Conservation (phyloP, 441 rosid species). For the Syzygium malaccense region DNA sequence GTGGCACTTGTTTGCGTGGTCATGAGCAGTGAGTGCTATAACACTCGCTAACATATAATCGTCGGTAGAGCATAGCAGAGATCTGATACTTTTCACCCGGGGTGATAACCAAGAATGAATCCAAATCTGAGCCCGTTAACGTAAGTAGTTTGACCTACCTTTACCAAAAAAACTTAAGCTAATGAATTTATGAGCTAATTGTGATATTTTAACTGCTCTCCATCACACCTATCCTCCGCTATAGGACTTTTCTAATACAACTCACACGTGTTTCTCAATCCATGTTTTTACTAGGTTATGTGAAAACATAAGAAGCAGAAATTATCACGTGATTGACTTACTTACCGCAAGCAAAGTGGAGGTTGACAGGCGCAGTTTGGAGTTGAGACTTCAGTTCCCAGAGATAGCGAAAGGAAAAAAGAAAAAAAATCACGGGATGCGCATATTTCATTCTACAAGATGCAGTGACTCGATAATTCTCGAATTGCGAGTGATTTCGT, state of each 20-base stretch:
- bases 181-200: no score
- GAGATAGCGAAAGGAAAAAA: background rate
- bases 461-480: fast-evolving
- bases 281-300: background rate
- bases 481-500: fast-evolving
- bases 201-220: no score
- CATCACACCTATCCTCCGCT: no score
- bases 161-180: no score
- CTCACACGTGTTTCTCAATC: no score
- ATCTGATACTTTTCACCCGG: background rate
- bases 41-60: background rate
- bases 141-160: no score
- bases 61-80: background rate
- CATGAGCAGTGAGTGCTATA: no score
- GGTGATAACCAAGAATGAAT: background rate
- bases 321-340: background rate
- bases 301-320: background rate
- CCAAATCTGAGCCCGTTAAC: background rate
- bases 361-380: fast-evolving
- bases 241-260: no score
- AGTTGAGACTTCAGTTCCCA: background rate
- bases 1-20: background rate
- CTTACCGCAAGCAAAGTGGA: background rate
- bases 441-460: background rate
- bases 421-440: background rate